Percentiles rank a stretch among this genome's conserved stretches.
Evolutionary conservation across 192 early-diverging fungal species (phyloP).

Genomic region (Linderina pennispora): DNA sequence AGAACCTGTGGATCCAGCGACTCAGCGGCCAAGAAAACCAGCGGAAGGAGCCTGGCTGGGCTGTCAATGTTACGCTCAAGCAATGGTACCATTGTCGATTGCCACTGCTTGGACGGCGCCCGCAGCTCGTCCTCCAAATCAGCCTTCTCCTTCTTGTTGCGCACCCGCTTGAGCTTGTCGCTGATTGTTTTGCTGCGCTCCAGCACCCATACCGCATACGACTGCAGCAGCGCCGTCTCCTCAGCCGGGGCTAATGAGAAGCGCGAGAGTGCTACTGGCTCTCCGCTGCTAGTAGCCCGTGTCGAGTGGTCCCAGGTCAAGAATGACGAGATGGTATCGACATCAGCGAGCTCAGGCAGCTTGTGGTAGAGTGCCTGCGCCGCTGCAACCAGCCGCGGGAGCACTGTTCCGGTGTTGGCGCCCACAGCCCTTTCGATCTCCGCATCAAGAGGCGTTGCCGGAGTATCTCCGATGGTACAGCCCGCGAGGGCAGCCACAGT

Average conservation of each 20-base stretch:
- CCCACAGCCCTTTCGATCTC: constrained; percentile 8
- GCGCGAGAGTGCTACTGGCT: background rate
- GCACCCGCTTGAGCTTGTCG: constrained; percentile 13
- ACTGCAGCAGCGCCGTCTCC: constrained; percentile 34
- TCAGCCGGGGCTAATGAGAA: constrained; percentile 22
- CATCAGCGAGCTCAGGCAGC: constrained; percentile 14
- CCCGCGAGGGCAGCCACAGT: constrained; percentile 9
- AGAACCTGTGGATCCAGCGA: constrained; percentile 32
- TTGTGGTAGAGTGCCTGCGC: constrained; percentile 28
- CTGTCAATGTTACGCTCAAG: constrained; percentile 29
- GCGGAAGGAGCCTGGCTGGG: constrained; percentile 14
- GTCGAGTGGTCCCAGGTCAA: constrained; percentile 37
- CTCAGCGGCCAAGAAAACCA: constrained; percentile 19
- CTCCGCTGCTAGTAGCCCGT: background rate
- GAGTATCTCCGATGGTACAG: background rate
- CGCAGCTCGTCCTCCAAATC: constrained; percentile 10
- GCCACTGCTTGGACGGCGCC: constrained; percentile 16
- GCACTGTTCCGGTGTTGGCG: constrained; percentile 2
- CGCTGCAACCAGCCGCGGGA: constrained; percentile 22
- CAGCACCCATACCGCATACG: constrained; percentile 19
- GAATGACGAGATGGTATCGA: constrained; percentile 17
- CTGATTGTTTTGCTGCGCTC: constrained; percentile 7
- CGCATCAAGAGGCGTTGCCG: constrained; percentile 15
- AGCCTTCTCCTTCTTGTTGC: constrained; percentile 24
- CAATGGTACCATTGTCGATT: constrained; percentile 17